These are phyloP conservation scores for Akanthomyces lecanii DNA, from an alignment of 2,329 filamentous ascomycete species.

Conservation along the genomic window DNA sequence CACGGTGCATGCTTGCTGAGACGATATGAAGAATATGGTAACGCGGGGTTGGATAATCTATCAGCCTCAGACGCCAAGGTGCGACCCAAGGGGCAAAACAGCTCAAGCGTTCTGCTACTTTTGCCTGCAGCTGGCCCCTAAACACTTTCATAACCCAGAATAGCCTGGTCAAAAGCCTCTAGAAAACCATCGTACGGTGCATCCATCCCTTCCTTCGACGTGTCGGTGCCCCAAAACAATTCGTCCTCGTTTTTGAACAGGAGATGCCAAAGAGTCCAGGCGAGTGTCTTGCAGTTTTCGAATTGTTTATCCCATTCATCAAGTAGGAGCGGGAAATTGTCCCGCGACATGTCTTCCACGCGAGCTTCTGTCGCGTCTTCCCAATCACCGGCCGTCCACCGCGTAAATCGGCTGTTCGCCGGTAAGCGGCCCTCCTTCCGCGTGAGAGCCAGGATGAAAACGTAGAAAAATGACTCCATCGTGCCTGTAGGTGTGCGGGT, in stretches of 20 bases:
- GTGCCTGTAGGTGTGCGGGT: slow-evolving; percentile 1
- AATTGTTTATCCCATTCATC: not conserved
- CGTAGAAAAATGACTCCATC: slow-evolving; percentile 1
- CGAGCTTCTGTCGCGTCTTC: not conserved
- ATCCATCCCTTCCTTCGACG: not conserved
- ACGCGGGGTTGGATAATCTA: too few relatives aligned
- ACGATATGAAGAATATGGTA: too few relatives aligned
- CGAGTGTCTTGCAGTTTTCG: not conserved
- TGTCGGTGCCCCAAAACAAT: not conserved
- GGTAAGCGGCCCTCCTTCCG: not conserved
- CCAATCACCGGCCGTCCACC: not conserved
- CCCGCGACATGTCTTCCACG: not conserved
- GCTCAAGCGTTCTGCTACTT: not conserved
- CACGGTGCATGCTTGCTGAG: too few relatives aligned
- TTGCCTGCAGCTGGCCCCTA: not conserved
- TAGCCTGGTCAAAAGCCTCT: not conserved
- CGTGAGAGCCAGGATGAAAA: not conserved
- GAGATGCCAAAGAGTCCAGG: not conserved
- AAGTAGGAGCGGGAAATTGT: not conserved
- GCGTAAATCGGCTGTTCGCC: not conserved
- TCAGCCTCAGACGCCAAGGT: too few relatives aligned
- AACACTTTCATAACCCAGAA: not conserved
- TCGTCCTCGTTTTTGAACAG: not conserved
- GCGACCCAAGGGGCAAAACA: not conserved
- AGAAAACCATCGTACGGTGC: not conserved